Percentiles rank a stretch among this genome's conserved stretches.
These are phyloP conservation scores for Phytophthora idaei DNA, from an alignment of 352 stramenopile species.

Conservation along the genomic window DNA sequence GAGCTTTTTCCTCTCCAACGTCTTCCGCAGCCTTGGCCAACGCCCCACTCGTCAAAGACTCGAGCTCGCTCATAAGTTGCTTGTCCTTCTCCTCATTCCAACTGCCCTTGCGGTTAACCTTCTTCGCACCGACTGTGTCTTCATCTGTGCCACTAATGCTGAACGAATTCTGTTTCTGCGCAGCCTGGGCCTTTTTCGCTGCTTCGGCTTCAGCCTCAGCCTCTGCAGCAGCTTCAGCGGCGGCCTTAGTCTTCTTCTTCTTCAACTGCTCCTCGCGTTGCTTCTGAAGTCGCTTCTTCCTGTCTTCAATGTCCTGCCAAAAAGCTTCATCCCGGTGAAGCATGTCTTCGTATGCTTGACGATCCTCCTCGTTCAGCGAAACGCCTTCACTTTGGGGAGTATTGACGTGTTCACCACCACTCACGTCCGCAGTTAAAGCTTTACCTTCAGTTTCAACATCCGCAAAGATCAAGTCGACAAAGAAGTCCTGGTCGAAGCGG, in stretches of 20 bases:
- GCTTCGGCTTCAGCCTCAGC: slow-evolving; percentile 33
- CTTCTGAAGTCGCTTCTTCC: slow-evolving; percentile 76
- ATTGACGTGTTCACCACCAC: slow-evolving; percentile 24
- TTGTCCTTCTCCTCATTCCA: slow-evolving; percentile 90
- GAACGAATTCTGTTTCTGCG: slow-evolving; percentile 61
- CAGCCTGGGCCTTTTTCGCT: slow-evolving; percentile 38
- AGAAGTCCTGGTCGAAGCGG: slow-evolving; percentile 96
- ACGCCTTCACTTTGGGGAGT: slow-evolving; percentile 72
- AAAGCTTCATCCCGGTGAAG: slow-evolving; percentile 86
- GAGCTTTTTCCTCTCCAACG: slow-evolving; percentile 54
- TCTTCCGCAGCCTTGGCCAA: slow-evolving; percentile 50
- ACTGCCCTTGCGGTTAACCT: slow-evolving; percentile 67
- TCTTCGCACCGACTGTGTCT: slow-evolving; percentile 45
- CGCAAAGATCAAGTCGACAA: slow-evolving; percentile 97
- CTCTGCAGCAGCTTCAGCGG: slow-evolving; percentile 40
- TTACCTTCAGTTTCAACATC: slow-evolving; percentile 87
- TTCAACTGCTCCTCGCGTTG: slow-evolving; percentile 71
- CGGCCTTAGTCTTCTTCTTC: slow-evolving; percentile 63
- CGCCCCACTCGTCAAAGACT: slow-evolving; percentile 72
- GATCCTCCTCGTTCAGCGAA: slow-evolving; percentile 77
- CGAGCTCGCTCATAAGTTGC: slow-evolving; percentile 85
- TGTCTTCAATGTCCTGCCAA: slow-evolving; percentile 84
- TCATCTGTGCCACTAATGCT: slow-evolving; percentile 78
- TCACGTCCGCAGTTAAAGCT: slow-evolving; percentile 17
- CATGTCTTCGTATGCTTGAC: slow-evolving; percentile 89